Conservation (phyloP, 352 stramenopile species). For the Phytophthora crassamura region DNA sequence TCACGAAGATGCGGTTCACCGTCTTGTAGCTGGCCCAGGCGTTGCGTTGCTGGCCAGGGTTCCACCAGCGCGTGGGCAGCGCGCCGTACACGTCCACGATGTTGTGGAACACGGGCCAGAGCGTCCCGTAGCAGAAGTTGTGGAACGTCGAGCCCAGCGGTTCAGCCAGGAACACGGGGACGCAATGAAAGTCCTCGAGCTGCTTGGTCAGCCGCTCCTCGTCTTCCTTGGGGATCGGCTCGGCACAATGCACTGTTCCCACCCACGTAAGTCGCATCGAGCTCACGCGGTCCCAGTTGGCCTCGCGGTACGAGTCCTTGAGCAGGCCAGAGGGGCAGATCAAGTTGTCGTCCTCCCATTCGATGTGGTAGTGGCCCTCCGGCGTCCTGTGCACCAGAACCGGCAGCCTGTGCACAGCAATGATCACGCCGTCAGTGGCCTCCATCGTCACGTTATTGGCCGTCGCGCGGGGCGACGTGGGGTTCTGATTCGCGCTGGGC, state of each 20-base stretch:
- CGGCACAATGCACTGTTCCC: conserved; percentile 81
- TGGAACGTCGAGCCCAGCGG: conserved; percentile 89
- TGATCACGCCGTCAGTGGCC: conserved; percentile 95
- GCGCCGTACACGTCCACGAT: conserved; percentile 97
- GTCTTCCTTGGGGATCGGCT: conserved; percentile 80
- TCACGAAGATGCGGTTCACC: conserved; percentile 97
- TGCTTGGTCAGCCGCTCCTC: conserved; percentile 79
- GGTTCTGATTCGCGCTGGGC: conserved; percentile 49
- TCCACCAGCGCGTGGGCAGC: conserved; percentile 86
- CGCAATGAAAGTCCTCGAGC: conserved; percentile 94
- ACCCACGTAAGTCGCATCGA: conserved; percentile 90
- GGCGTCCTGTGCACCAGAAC: conserved; percentile 88
- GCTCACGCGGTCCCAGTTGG: conserved; percentile 72
- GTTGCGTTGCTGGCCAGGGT: conserved; percentile 83
- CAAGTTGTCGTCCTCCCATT: conserved; percentile 90
- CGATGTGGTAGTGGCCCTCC: conserved; percentile 81
- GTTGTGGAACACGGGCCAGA: conserved; percentile 99
- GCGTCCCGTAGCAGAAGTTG: conserved; percentile 96
- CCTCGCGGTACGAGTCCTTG: conserved; percentile 68
- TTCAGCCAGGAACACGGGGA: conserved; percentile 96
- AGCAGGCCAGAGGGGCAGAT: conserved; percentile 84
- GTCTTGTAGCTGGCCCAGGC: conserved; percentile 96
- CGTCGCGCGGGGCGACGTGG: conserved; percentile 42
- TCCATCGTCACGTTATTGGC: conserved; percentile 88
- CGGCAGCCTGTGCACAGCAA: conserved; percentile 96